Conservation (phyloP, 805 yeast genomes). For the Huiozyma naganishii region DNA sequence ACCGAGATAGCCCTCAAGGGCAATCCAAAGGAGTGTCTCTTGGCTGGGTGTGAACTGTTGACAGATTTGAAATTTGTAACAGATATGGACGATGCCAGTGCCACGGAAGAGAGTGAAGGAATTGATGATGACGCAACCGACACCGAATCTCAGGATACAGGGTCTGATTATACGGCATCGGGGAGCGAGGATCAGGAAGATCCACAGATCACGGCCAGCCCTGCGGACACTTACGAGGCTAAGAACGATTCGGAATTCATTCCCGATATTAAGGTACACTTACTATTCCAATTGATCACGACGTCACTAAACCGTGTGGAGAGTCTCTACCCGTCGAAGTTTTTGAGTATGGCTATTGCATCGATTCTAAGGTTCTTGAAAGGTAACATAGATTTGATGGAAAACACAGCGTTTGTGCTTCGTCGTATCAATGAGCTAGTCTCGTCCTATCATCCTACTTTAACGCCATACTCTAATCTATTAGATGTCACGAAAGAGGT, state of each 20-base stretch:
- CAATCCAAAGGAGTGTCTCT: conserved; percentile 70
- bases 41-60: conserved; percentile 61
- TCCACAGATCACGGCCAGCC: background rate
- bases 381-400: conserved; percentile 28
- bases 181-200: background rate
- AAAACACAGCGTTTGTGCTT: conserved; percentile 32
- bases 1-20: conserved; percentile 56
- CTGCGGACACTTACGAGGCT: conserved; percentile 1
- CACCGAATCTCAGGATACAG: background rate
- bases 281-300: conserved; percentile 53
- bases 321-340: conserved; percentile 70
- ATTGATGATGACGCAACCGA: conserved; percentile 1
- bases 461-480: background rate
- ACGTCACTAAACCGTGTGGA: conserved; percentile 47
- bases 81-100: background rate
- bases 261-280: conserved; percentile 50
- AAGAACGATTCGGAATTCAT: conserved; percentile 17
- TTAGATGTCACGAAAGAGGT: conserved; percentile 26
- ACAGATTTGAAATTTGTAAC: conserved; percentile 7
- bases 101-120: conserved; percentile 6
- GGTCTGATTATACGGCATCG: no score
- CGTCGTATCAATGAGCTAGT: conserved; percentile 55
- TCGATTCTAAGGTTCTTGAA: conserved; percentile 45
- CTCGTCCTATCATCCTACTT: conserved; percentile 36
- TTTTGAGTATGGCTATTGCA: conserved; percentile 56